A percentile compares a stretch with the other conserved stretches of the same genome.
These are phyloP conservation scores for Candida ipomoeae DNA, from an alignment of 805 yeast genomes.

Conservation along the genomic window DNA sequence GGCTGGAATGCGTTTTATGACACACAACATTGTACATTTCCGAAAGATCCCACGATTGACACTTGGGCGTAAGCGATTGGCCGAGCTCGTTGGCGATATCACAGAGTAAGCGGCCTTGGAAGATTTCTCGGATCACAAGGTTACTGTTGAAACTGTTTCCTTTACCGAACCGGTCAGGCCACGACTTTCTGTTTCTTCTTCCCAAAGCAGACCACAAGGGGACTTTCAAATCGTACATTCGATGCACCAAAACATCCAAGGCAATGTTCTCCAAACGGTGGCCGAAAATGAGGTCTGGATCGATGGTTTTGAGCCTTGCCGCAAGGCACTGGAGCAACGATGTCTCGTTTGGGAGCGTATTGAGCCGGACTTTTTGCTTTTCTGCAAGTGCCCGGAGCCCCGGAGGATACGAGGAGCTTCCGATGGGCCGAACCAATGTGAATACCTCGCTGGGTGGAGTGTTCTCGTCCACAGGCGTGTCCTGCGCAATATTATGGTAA, in stretches of 20 bases:
- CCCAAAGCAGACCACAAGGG: slow-evolving; percentile 80
- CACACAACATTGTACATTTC: slow-evolving; percentile 88
- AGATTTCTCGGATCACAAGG: slow-evolving; percentile 60
- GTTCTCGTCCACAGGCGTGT: slow-evolving; percentile 64
- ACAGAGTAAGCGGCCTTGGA: slow-evolving; percentile 83
- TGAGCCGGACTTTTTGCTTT: slow-evolving; percentile 48
- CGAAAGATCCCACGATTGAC: slow-evolving; percentile 89
- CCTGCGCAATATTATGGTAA: slow-evolving; percentile 66
- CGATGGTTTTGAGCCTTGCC: slow-evolving; percentile 64
- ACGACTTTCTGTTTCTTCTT: slow-evolving; percentile 66
- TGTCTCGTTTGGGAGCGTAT: slow-evolving; percentile 68
- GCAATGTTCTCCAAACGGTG: slow-evolving; percentile 79
- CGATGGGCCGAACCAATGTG: slow-evolving; percentile 79
- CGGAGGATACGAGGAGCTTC: slow-evolving; percentile 62
- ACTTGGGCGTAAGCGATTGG: slow-evolving; percentile 82
- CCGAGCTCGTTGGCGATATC: slow-evolving; percentile 95
- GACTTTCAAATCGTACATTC: slow-evolving; percentile 73
- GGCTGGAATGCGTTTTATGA: slow-evolving; percentile 52
- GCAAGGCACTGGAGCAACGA: slow-evolving; percentile 70
- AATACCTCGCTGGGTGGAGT: slow-evolving; percentile 56
- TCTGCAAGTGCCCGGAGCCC: slow-evolving; percentile 64
- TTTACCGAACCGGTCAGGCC: slow-evolving; percentile 73
- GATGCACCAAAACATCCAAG: slow-evolving; percentile 72
- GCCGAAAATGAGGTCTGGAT: slow-evolving; percentile 90
- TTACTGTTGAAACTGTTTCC: slow-evolving; percentile 47